Base-by-base conservation (phyloP, 2,329 filamentous ascomycete species). In the Alternaria sp. region DNA sequence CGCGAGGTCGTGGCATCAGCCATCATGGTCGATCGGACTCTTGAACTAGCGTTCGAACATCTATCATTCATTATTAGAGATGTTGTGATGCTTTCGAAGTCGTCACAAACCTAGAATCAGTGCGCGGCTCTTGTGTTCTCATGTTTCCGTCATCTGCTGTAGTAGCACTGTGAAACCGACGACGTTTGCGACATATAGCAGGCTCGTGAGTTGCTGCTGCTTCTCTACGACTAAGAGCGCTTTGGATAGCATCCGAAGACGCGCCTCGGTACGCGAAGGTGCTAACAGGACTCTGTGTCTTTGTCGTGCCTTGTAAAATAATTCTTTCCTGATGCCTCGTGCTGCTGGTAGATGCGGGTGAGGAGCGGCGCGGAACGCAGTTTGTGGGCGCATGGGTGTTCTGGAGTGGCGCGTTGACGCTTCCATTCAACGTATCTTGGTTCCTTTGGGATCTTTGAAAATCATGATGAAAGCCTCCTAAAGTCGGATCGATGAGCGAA, bases 1-100 rank as follows among this genome's bases (percentile, higher is more conserved):
- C 30, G 12, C 12, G 48, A 43, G 22, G 16, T 49, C 24, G 26
- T 49, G 8, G 39, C 34, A 8, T 54, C 44, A 12, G 39, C 59
- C 39, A 57, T 57, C 12, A 5, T 49, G 20, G 32, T 55, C 4
- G 57, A 49, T 14, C n/a, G 57, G n/a, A 12, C 9, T 3, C 12
- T 9, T 18, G 9, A 11, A 41, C 8, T 20, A 41, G 38, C 5
- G 22, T 41, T 22, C 38, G 38, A 41, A 22, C 5, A 6, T 22
- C 38, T 41, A 22, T 4, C 5, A 22, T 20, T 41, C 6, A 12
- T 41, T 47, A n/a, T 47, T n/a, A 26, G 43, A 7, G 6, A 41
- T 0, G 7, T 41, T 41, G 0, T 7, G 11, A 12, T 22, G 22
- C 6, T 18, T 7, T 0, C 12, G 4, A 22, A 22, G 1, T 41